These are phyloP conservation scores for Pyracantha coccinea DNA, from an alignment of 331 rosid species.

Conservation along the genomic window DNA sequence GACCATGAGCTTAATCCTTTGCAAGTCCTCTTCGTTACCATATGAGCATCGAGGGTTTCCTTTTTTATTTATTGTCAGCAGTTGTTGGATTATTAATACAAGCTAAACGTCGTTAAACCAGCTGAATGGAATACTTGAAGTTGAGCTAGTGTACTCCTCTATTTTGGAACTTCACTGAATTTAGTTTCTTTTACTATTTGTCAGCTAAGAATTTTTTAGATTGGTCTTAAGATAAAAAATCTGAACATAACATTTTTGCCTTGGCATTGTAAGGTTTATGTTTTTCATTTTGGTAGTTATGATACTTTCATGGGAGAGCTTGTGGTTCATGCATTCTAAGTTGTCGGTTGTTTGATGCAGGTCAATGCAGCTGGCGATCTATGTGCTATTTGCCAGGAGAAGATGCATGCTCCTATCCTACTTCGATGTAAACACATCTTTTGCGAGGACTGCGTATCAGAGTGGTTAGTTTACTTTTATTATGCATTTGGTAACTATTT, in stretches of 20 bases:
- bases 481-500: neutral
- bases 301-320: neutral
- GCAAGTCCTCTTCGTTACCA: no score
- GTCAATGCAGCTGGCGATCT: constrained; percentile 85
- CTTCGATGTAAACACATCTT: constrained; percentile 96
- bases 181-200: no score
- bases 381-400: constrained; percentile 98
- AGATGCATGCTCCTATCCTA: constrained; percentile 89
- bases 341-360: constrained; percentile 42
- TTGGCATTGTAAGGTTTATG: neutral
- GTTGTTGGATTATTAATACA: neutral
- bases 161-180: neutral
- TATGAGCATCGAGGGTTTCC: no score
- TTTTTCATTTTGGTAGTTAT: neutral
- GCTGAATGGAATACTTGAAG: neutral
- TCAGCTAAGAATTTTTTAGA: no score
- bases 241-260: neutral
- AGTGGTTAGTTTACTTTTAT: constrained; percentile 50
- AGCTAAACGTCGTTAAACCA: neutral
- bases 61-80: no score
- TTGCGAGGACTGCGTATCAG: constrained; percentile 97
- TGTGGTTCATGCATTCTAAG: constrained; percentile 11
- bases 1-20: no score
- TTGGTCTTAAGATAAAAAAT: no score
- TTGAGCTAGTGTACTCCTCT: neutral